Percentiles rank a stretch among this genome's conserved stretches.
Evolutionary conservation across 345 rosid species (phyloP).

Genomic region (Bretschneidera sinensis): DNA sequence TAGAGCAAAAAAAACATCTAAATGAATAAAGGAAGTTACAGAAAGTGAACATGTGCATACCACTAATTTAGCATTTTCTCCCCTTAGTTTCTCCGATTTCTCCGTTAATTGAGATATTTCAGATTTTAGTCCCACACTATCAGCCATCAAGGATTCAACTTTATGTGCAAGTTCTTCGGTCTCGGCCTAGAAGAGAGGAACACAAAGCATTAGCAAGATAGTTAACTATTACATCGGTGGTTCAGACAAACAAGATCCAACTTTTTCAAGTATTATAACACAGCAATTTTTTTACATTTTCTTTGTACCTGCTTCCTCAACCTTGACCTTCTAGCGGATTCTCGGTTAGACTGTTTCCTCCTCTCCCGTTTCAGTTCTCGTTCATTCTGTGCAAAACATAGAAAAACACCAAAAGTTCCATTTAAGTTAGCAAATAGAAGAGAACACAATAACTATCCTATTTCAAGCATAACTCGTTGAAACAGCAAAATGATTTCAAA

Average conservation of each 20-base stretch:
- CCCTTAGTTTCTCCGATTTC: constrained; percentile 69
- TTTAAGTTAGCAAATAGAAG: constrained; percentile 2
- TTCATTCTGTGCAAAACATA: constrained; percentile 46
- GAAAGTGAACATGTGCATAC: constrained; percentile 28
- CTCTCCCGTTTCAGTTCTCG: constrained; percentile 84
- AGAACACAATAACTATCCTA: background rate
- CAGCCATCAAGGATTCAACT: constrained; percentile 61
- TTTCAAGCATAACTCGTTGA: constrained; percentile 3
- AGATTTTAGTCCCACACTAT: constrained; percentile 68
- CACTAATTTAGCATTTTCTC: constrained; percentile 58
- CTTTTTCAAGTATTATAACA: no score
- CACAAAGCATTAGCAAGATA: background rate
- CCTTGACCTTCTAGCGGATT: constrained; percentile 96
- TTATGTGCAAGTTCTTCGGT: constrained; percentile 72
- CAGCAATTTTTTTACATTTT: background rate
- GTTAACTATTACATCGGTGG: background rate
- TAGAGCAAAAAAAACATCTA: background rate
- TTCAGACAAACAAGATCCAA: background rate
- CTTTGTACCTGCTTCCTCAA: constrained; percentile 91
- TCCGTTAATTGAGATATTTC: constrained; percentile 61
- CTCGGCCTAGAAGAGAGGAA: constrained; percentile 55
- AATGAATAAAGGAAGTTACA: background rate
- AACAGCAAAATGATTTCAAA: background rate
- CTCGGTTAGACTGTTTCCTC: constrained; percentile 94
- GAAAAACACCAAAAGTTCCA: background rate